These are phyloP conservation scores for Amylocarpus encephaloides DNA, from an alignment of 2,329 filamentous ascomycete genomes.

Conservation along the genomic window DNA sequence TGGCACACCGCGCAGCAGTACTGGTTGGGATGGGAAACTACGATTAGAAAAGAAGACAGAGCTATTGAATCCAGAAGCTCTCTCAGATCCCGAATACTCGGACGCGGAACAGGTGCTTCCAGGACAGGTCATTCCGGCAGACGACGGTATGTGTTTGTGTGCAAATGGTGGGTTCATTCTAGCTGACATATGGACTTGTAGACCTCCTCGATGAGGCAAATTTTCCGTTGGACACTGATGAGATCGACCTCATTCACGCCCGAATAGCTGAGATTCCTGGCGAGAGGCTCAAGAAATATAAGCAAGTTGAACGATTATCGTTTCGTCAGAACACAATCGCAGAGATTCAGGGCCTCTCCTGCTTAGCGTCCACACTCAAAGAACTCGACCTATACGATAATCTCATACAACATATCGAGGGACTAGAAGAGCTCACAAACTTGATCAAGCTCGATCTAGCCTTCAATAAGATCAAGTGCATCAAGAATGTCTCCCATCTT, in stretches of 20 bases:
- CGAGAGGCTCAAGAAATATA: constrained; percentile 79
- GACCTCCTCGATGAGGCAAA: constrained; percentile 48
- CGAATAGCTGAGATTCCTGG: constrained; percentile 72
- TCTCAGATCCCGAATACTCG: constrained; percentile 81
- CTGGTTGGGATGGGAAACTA: constrained; percentile 80
- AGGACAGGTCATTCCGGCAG: constrained; percentile 70
- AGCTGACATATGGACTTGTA: constrained; percentile 28
- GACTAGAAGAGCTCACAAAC: constrained; percentile 69
- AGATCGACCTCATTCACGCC: constrained; percentile 86
- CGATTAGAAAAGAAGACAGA: constrained; percentile 63
- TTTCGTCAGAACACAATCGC: constrained; percentile 89
- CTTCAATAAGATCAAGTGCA: constrained; percentile 99
- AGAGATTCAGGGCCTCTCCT: constrained; percentile 66
- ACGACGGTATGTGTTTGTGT: constrained; percentile 57
- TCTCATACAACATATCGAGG: constrained; percentile 78
- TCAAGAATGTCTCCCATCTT: constrained; percentile 79
- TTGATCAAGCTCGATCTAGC: constrained; percentile 81
- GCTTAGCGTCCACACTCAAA: constrained; percentile 58
- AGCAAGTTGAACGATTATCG: constrained; percentile 68
- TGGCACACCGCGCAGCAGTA: constrained; percentile 42
- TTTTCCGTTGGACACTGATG: constrained; percentile 57
- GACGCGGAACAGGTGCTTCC: constrained; percentile 63
- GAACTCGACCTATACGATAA: constrained; percentile 98
- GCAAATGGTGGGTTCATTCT: constrained; percentile 5
- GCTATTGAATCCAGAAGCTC: constrained; percentile 70